Base-by-base conservation (phyloP, 73 alveolate species). In the Paramecium pentaurelia region DNA sequence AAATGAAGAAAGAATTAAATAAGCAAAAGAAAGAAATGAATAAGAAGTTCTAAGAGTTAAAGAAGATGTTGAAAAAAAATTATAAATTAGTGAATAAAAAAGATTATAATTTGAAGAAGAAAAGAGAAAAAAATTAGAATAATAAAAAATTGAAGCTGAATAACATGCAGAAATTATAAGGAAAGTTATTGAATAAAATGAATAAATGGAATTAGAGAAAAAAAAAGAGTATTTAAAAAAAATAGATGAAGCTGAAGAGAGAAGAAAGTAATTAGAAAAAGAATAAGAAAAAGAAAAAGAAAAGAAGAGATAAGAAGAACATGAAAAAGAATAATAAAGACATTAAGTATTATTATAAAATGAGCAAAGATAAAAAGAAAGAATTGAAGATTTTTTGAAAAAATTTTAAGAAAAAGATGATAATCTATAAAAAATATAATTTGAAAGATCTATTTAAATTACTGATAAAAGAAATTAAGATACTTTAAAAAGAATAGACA, bases 11-110 rank as follows among this genome's bases (percentile, higher is more conserved):
- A 49, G 86, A 6, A 86, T 80, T 20, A 80, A 27, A 49, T 80
- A 80, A 80, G 91, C 91, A 20, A 86, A 86, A 86, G 86, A 86
- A 36, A 86, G 60, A 86, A 86, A 58, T 60, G 86, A 86, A 28
- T 20, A 47, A 28, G 86, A 68, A 12, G 59, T 68, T 36, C n/a
- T 44, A 58, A 60, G 86, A 86, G 40, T 44, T 3, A 86, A 38
- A 86, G 70, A 86, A 12, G 86, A 86, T 20, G 44, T 60, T 36
- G 86, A 86, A 36, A 68, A 86, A 58, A 86, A 86, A 86, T 22
- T 60, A 58, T 25, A 86, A 86, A 86, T 60, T 4, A 86, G 86
- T 59, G 85, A 86, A 86, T 36, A 86, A 49, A 86, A 86, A 58
- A 9, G 86, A 30, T 36, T 60, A 51, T 38, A 86, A 37, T 60